Conservation (phyloP, 495 filamentous ascomycete species). For the Trichoderma gamsii region DNA sequence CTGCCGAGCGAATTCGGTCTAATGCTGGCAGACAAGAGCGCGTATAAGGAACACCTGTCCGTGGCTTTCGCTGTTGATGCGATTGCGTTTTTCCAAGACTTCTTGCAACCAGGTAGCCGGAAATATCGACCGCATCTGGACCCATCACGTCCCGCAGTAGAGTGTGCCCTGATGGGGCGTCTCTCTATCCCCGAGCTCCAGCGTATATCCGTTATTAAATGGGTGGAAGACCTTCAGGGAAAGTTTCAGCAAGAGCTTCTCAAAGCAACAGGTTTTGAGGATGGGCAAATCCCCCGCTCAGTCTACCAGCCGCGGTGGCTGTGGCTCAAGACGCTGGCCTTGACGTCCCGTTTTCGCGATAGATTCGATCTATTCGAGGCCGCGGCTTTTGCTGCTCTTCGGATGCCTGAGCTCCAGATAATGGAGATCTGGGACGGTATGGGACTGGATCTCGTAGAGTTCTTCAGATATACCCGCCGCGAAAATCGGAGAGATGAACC, state of each 20-base stretch:
- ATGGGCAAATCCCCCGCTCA: background rate
- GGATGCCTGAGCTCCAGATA: background rate
- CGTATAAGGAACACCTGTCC: background rate
- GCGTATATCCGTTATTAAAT: background rate
- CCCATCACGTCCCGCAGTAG: background rate
- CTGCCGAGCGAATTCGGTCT: background rate
- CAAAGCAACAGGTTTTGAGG: background rate
- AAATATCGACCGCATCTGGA: background rate
- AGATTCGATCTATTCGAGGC: background rate
- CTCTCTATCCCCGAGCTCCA: background rate
- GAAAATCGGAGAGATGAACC: background rate
- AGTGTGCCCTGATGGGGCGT: background rate
- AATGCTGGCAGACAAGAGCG: background rate
- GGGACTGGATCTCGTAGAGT: background rate
- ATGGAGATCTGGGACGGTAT: background rate
- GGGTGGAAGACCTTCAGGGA: no score
- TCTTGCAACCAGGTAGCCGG: background rate
- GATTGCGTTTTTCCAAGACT: background rate
- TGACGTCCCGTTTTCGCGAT: background rate
- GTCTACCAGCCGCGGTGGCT: background rate
- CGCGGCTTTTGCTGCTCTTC: background rate
- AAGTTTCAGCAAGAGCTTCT: background rate
- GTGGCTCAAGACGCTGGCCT: background rate
- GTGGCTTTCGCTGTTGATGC: background rate
- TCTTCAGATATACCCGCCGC: background rate